Evolutionary conservation across 108 stramenopile species (phyloP), one percentile per base, ranked within the genome.

Genomic region (Nitzschia palea): DNA sequence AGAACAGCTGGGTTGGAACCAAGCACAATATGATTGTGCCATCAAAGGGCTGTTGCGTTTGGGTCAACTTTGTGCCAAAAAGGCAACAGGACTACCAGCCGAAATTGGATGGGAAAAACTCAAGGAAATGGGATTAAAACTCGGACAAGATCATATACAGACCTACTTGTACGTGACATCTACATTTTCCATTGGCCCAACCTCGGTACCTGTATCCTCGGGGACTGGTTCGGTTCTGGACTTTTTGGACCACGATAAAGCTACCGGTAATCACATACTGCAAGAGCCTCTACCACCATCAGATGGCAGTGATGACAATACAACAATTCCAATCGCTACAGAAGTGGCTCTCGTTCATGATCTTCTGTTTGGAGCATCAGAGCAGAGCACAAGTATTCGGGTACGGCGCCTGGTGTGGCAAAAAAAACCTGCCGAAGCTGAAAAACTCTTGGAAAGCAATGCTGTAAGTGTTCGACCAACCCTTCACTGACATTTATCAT

Each of bases 301-400:
- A n/a, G 44, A 22, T 32, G 31, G 37, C 30, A 31, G 25, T 15
- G 25, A 30, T 2, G 58, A 63, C n/a, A 68, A 4, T 22, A 35
- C 44, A 10, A 55, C 44, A 23, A 20, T 37, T 9, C 47, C 36
- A 4, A 35, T 85, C 17, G 58, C 86, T 12, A 70, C 74, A 0
- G 87, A 95, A 65, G 80, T 90, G 48, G 93, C 93, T 0, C 68
- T 73, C 27, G 83, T 76, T 54, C 93, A 95, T 63, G 93, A 95
- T 70, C 67, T 81, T 9, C 44, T 95, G 9, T 90, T 77, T 64
- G 76, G 81, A 42, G 82, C 93, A 4, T 85, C 88, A 2, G 90
- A 91, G 71, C 88, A 91, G 63, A 90, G 78, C 52, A 67, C 90
- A 15, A 74, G 73, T 10, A 54, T 87, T 25, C 81, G 84, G 2